phyloP scores from a whole-genome alignment of 306 rosid species.

The Boehmeria nivea region DNA sequence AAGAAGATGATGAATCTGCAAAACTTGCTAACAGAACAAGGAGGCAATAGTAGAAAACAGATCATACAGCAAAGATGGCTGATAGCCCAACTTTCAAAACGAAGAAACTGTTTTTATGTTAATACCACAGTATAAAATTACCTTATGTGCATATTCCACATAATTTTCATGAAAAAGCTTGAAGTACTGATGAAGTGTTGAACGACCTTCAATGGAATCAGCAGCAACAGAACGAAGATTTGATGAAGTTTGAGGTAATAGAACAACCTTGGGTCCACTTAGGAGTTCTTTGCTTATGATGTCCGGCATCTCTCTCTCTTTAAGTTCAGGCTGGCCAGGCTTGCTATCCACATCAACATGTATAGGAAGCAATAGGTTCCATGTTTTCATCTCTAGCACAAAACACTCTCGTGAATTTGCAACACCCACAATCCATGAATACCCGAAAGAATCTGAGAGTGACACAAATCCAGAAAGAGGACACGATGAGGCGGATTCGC shows the following conservation, averaged over 20 bases:
- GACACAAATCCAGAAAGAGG: conserved; percentile 77
- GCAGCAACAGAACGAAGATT: conserved; percentile 72
- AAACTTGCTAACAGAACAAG: too few relatives aligned
- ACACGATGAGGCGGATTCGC: conserved; percentile 46
- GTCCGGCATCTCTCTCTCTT: conserved; percentile 46
- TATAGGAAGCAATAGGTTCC: conserved; percentile 64
- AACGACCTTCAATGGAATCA: conserved; percentile 92
- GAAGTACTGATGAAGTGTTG: conserved; percentile 86
- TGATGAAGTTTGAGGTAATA: conserved; percentile 68
- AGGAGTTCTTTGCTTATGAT: conserved; percentile 87
- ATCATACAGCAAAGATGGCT: too few relatives aligned
- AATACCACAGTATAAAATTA: conserved; percentile 31
- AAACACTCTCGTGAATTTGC: conserved; percentile 67
- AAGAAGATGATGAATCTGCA: not conserved
- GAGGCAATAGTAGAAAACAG: too few relatives aligned
- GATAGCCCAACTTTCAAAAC: too few relatives aligned
- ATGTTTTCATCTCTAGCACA: conserved; percentile 81
- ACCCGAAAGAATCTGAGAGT: conserved; percentile 91
- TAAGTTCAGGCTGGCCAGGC: conserved; percentile 25
- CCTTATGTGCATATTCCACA: conserved; percentile 96
- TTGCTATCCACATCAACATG: conserved; percentile 51
- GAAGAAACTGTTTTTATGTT: too few relatives aligned
- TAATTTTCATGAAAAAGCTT: conserved; percentile 89
- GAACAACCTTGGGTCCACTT: conserved; percentile 73
- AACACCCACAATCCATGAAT: conserved; percentile 87